Evolutionary conservation across 768 basidiomycete species (phyloP).

Genomic region (Sistotremastrum niveocremeum): DNA sequence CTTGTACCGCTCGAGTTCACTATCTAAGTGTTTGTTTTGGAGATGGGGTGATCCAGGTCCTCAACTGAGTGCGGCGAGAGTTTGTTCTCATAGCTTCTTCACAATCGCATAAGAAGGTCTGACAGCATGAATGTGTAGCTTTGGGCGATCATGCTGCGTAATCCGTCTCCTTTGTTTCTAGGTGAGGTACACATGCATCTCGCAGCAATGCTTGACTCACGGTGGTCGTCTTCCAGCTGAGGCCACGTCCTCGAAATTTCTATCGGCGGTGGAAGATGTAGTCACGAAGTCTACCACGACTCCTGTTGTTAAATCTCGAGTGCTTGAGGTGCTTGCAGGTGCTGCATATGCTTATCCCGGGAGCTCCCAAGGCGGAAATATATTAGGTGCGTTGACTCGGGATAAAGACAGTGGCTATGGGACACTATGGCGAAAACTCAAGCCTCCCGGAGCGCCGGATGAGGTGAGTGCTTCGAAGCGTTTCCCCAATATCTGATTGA

Average conservation of each 20-base stretch:
- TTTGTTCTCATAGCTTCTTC: slow-evolving; percentile 20
- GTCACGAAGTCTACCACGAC: slow-evolving; percentile 47
- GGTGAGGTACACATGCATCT: slow-evolving; percentile 12
- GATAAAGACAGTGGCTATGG: slow-evolving; percentile 42
- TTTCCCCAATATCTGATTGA: background rate
- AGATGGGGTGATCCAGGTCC: slow-evolving; percentile 66
- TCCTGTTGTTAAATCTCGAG: slow-evolving; percentile 68
- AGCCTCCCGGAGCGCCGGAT: slow-evolving; percentile 69
- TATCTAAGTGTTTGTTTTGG: slow-evolving; percentile 9
- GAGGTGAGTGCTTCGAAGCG: slow-evolving; percentile 28
- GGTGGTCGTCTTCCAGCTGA: slow-evolving; percentile 22
- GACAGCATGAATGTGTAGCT: slow-evolving; percentile 29
- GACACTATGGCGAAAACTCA: slow-evolving; percentile 66
- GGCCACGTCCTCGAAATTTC: slow-evolving; percentile 61
- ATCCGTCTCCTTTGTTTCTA: slow-evolving; percentile 61
- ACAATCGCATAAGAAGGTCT: background rate
- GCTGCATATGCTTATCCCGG: slow-evolving; percentile 40
- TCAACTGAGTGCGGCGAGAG: slow-evolving; percentile 65
- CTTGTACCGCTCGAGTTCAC: background rate
- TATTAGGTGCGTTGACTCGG: slow-evolving; percentile 5
- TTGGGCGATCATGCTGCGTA: slow-evolving; percentile 85
- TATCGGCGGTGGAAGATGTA: slow-evolving; percentile 67
- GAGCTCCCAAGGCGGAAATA: too few species aligned
- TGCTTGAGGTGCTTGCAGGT: slow-evolving; percentile 72
- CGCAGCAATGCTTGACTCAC: background rate